Evolutionary conservation across 2,329 filamentous ascomycete species (phyloP), one percentile per base, ranked within the genome.

Genomic region (Ophiosphaerella narmari): DNA sequence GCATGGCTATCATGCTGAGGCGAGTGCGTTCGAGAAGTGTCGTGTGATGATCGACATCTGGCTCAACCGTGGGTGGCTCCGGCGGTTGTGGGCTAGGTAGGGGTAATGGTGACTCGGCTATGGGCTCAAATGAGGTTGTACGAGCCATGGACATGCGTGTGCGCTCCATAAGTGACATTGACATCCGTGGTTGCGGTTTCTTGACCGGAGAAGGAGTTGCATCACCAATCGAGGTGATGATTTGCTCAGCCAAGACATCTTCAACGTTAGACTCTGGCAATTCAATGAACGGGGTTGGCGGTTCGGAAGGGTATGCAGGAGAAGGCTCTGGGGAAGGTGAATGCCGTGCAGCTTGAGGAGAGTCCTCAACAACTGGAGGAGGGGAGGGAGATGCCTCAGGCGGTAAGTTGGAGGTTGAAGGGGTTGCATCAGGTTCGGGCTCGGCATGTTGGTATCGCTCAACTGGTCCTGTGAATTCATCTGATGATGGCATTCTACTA

Each of bases 1-100:
- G 48, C 39, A 83, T 77, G 3, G 85, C 79, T 0, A 86, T 84
- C 86, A 96, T 93, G 14, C 90, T 91, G 46, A 91, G 80, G 14
- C 89, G 85, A 0, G 92, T 95, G 40, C 91, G 87, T 66, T 91
- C 91, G 4, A 87, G 82, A 32, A 73, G 62, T 0, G 87, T 77
- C n/a, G 63, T 48, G 53, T 63, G 63, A 11, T 54, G 63, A 46
- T 78, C 52, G 12, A 52, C 29, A 8, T 49, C 43, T n/a, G 50
- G 38, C 5, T 56, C 47, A 31, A 48, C 39, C 39, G 45, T 46
- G 13, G 54, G 57, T 24, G 55, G 55, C 40, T 51, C 49, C 29
- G 50, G 58, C 18, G 58, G 51, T 9, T 52, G 46, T 3, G 54
- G 57, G 13, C 50, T 55, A 2, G 62, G 50, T 13, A 48, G 31